Conservation (phyloP, 2,329 filamentous ascomycete species). For the Pseudogymnoascus sp. region DNA sequence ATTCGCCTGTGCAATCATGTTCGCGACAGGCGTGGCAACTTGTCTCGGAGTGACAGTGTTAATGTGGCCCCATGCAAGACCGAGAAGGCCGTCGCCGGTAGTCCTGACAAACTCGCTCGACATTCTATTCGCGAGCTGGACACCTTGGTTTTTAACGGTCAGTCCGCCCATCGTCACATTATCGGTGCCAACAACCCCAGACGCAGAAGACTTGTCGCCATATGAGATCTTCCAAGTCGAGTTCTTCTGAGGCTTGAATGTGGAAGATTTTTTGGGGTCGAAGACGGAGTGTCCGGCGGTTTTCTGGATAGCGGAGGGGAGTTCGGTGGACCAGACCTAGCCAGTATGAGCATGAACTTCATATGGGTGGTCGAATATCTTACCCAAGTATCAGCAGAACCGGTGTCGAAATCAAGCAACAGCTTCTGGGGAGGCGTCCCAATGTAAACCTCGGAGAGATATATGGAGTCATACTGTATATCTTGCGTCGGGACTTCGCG, state of each 20-base stretch:
- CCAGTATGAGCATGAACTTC: background rate
- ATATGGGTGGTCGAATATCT: slow-evolving; percentile 16
- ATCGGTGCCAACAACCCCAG: slow-evolving; percentile 58
- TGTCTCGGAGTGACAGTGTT: slow-evolving; percentile 52
- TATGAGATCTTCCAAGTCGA: slow-evolving; percentile 60
- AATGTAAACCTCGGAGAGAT: slow-evolving; percentile 56
- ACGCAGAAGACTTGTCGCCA: slow-evolving; percentile 60
- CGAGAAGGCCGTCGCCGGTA: slow-evolving; percentile 57
- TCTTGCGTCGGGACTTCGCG: slow-evolving; percentile 53
- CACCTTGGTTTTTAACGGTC: slow-evolving; percentile 50
- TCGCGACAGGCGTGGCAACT: slow-evolving; percentile 58
- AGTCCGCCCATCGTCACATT: slow-evolving; percentile 55
- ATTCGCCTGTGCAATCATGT: slow-evolving; percentile 54
- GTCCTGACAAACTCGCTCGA: slow-evolving; percentile 50
- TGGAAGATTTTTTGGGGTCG: slow-evolving; percentile 52
- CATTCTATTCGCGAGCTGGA: slow-evolving; percentile 56
- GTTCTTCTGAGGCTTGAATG: slow-evolving; percentile 43
- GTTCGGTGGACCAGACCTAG: slow-evolving; percentile 49
- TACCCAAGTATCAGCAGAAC: slow-evolving; percentile 64
- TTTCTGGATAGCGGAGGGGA: slow-evolving; percentile 31
- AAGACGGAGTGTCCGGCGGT: slow-evolving; percentile 46
- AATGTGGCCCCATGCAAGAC: slow-evolving; percentile 57
- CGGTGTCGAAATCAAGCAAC: slow-evolving; percentile 62
- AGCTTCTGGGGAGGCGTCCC: slow-evolving; percentile 58
- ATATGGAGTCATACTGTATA: slow-evolving; percentile 58